Evolutionary conservation across 2,329 filamentous ascomycete genomes (phyloP).

Genomic region (Cercospora sesami): DNA sequence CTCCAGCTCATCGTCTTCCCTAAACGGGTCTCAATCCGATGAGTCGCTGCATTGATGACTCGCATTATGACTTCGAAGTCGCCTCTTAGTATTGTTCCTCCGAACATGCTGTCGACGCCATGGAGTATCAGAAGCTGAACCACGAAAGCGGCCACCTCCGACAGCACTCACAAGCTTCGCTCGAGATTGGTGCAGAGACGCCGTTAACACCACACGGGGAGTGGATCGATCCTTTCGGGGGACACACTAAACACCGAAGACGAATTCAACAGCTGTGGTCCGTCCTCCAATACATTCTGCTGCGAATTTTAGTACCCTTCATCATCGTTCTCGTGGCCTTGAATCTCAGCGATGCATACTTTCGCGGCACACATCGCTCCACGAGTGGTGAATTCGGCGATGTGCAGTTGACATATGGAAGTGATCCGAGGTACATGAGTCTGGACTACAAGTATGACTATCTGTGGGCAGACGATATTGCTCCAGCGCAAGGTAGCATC

Average conservation of each 20-base stretch:
- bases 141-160: conserved; percentile 4
- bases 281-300: conserved; percentile 8
- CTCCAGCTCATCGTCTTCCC: not conserved
- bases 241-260: not conserved
- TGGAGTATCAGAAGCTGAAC: conserved; percentile 9
- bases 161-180: not conserved
- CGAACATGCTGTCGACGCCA: not conserved
- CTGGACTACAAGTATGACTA: conserved; percentile 22
- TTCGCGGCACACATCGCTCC: not conserved
- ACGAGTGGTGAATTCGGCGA: not conserved
- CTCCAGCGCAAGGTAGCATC: conserved; percentile 7
- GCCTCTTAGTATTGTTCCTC: not conserved
- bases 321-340: conserved; percentile 10
- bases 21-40: not conserved
- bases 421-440: conserved; percentile 15
- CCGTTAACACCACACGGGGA: not conserved
- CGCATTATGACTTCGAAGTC: not conserved
- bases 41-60: not conserved
- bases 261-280: not conserved
- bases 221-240: conserved; percentile 1
- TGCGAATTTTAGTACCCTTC: conserved; percentile 12
- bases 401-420: conserved; percentile 17
- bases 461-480: conserved; percentile 16
- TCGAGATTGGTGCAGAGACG: not conserved
- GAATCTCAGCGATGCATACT: conserved; percentile 9